Percentiles rank a stretch among this genome's conserved stretches.
Conservation (phyloP, 2,329 filamentous ascomycete genomes). For the Pseudogymnoascus destructans region DNA sequence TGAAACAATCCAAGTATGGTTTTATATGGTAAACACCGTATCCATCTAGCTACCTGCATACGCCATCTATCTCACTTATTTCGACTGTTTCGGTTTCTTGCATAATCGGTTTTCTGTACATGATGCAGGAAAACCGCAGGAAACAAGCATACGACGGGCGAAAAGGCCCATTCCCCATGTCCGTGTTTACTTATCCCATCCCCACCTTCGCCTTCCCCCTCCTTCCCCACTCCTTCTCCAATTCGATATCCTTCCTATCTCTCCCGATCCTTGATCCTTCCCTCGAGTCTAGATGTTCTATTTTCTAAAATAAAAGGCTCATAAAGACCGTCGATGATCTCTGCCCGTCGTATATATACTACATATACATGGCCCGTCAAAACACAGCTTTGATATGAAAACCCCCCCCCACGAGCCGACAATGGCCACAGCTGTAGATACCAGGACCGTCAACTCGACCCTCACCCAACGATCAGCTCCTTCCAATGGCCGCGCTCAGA, state of each 20-base stretch:
- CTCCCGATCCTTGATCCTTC: background rate
- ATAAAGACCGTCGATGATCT: background rate
- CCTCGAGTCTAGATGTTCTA: background rate
- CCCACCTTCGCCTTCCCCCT: background rate
- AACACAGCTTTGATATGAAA: background rate
- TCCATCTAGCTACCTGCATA: background rate
- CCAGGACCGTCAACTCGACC: slow-evolving; percentile 6
- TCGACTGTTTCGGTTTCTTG: background rate
- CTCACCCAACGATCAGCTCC: slow-evolving; percentile 2
- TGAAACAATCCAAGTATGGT: background rate
- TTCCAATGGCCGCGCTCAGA: slow-evolving; percentile 1
- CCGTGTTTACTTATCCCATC: background rate
- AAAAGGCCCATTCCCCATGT: background rate
- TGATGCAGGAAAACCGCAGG: background rate
- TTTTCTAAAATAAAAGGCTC: background rate
- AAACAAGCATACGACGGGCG: background rate
- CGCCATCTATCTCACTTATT: background rate
- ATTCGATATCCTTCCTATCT: background rate
- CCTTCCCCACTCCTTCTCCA: background rate
- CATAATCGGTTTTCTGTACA: background rate
- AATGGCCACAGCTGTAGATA: slow-evolving; percentile 8
- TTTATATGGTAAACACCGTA: background rate
- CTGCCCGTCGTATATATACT: background rate
- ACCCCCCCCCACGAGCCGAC: background rate
- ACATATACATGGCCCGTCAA: background rate